Percentiles rank a stretch among this genome's conserved stretches.
Evolutionary conservation across 2,329 filamentous ascomycete species (phyloP).

Genomic region (Dichotomopilus funicola): DNA sequence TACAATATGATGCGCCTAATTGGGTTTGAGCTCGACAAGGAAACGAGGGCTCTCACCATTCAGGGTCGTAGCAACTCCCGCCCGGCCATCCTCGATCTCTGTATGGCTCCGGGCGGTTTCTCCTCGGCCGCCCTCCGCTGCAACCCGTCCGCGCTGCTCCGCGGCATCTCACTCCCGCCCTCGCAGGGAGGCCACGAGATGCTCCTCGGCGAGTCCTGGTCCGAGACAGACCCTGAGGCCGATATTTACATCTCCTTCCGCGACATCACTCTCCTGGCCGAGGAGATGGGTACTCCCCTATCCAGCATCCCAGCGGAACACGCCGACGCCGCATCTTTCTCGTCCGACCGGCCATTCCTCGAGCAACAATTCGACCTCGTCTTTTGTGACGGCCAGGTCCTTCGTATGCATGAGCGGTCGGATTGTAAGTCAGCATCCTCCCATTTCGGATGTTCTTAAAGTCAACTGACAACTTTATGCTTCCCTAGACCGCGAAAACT

Average conservation of each 20-base stretch:
- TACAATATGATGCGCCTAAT: constrained; percentile 39
- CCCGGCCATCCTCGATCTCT: constrained; percentile 44
- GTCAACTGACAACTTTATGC: neutral
- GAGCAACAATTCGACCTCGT: constrained; percentile 35
- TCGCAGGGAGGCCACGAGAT: constrained; percentile 36
- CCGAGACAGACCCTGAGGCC: neutral
- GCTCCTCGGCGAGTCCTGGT: constrained; percentile 20
- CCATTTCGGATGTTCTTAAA: neutral
- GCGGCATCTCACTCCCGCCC: constrained; percentile 37
- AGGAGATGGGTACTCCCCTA: constrained; percentile 34
- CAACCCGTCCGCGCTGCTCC: constrained; percentile 30
- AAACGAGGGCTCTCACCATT: constrained; percentile 30
- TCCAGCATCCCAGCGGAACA: constrained; percentile 29
- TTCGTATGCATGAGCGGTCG: constrained; percentile 32
- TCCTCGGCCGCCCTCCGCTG: constrained; percentile 30
- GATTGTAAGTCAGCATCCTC: constrained; percentile 1
- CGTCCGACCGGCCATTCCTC: constrained; percentile 24
- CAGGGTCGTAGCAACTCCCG: neutral
- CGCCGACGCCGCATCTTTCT: constrained; percentile 28
- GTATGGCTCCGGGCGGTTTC: constrained; percentile 51
- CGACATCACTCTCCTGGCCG: constrained; percentile 37
- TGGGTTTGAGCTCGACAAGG: constrained; percentile 34
- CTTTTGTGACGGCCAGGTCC: constrained; percentile 42
- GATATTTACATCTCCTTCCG: constrained; percentile 25
- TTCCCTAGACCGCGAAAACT: constrained; percentile 27